These are phyloP conservation scores for Zalaria obscura DNA, from an alignment of 2,329 filamentous ascomycete genomes.

Conservation along the genomic window DNA sequence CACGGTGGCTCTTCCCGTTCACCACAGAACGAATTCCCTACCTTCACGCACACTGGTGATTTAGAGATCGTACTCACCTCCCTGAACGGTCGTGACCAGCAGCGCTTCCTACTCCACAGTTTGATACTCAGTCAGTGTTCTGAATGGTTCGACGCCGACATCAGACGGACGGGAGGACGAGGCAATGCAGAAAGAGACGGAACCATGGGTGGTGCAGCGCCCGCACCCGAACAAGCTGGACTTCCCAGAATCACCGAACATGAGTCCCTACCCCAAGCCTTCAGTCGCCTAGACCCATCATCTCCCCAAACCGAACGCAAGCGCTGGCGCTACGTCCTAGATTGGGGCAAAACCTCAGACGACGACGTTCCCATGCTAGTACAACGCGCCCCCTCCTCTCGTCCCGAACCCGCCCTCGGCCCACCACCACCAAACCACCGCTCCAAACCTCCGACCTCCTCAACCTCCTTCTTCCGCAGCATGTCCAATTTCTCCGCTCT, in stretches of 20 bases:
- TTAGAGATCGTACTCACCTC: constrained; percentile 68
- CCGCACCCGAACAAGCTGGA: constrained; percentile 5
- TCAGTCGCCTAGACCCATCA: constrained; percentile 8
- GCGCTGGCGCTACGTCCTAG: constrained; percentile 79
- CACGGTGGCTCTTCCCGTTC: constrained; percentile 47
- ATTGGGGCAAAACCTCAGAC: constrained; percentile 52
- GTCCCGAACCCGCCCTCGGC: constrained; percentile 18
- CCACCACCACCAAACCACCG: constrained; percentile 36
- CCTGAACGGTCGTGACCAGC: constrained; percentile 53
- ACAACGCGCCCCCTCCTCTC: constrained; percentile 32
- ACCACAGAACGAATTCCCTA: constrained; percentile 59
- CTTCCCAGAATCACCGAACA: background rate
- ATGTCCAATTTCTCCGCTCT: constrained; percentile 63
- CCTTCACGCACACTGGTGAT: constrained; percentile 82
- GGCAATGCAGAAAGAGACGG: background rate
- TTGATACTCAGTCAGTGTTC: constrained; percentile 82
- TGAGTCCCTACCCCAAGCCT: background rate
- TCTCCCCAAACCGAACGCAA: constrained; percentile 31
- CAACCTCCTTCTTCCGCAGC: constrained; percentile 68
- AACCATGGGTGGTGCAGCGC: constrained; percentile 10
- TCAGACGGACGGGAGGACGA: constrained; percentile 39
- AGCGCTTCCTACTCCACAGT: constrained; percentile 74
- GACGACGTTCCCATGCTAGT: constrained; percentile 79
- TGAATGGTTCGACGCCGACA: constrained; percentile 74
- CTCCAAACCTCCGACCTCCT: constrained; percentile 49